Conservation (phyloP, 345 rosid species). For the Salix purpurea region DNA sequence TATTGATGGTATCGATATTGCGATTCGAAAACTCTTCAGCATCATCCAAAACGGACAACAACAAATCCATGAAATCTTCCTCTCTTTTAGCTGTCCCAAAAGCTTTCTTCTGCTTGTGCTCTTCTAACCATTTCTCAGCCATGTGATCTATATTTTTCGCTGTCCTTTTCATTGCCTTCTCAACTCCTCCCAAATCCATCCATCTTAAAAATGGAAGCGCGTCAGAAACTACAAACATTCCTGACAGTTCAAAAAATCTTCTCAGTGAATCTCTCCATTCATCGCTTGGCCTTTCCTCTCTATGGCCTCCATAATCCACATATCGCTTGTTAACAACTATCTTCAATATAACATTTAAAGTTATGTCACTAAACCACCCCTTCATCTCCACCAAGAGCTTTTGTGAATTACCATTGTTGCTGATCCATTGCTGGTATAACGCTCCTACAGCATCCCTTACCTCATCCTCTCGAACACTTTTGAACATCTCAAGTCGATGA, state of each 20-base stretch:
- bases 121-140: slow-evolving; percentile 30
- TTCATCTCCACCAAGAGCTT: slow-evolving; percentile 27
- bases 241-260: slow-evolving; percentile 15
- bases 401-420: not conserved
- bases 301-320: not conserved
- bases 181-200: slow-evolving; percentile 32
- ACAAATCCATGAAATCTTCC: slow-evolving; percentile 28
- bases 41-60: slow-evolving; percentile 21
- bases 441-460: not conserved
- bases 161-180: slow-evolving; percentile 27
- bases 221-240: slow-evolving; percentile 20
- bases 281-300: not conserved
- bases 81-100: not conserved
- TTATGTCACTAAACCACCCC: slow-evolving; percentile 26
- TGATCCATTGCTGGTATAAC: not conserved
- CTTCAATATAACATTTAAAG: slow-evolving; percentile 25
- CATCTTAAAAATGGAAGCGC: slow-evolving; percentile 34
- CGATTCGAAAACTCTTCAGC: not conserved
- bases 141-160: slow-evolving; percentile 20
- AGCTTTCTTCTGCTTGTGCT: slow-evolving; percentile 33
- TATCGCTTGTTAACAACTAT: slow-evolving; percentile 28
- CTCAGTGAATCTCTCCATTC: slow-evolving; percentile 13
- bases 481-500: slow-evolving; percentile 15
- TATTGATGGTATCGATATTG: slow-evolving; percentile 27
- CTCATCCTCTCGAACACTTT: slow-evolving; percentile 8